Conservation (phyloP, 208 protist genomes). For the Leishmania tropica region DNA sequence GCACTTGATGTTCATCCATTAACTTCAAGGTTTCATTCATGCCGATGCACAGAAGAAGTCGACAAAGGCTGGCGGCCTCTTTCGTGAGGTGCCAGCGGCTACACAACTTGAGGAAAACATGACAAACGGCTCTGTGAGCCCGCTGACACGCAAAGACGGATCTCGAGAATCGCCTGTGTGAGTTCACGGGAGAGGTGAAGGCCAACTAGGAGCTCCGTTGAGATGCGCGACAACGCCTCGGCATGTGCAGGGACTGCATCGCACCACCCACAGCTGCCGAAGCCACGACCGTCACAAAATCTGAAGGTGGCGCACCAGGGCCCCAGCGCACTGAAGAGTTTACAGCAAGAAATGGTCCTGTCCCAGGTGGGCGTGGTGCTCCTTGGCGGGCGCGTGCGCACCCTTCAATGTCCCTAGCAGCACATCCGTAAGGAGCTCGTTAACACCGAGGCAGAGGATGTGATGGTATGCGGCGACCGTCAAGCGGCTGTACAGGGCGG, state of each 20-base stretch:
- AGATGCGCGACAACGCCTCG: constrained; percentile 17
- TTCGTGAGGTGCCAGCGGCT: constrained; percentile 15
- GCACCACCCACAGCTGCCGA: constrained; percentile 44
- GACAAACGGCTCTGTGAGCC: neutral
- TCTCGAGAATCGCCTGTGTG: constrained; percentile 26
- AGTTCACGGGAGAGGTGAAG: constrained; percentile 20
- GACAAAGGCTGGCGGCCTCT: constrained; percentile 32
- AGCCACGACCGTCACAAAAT: constrained; percentile 34
- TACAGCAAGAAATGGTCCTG: constrained; percentile 7
- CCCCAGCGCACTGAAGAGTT: constrained; percentile 22
- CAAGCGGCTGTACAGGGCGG: neutral
- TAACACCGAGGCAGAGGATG: constrained; percentile 14
- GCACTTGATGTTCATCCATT: constrained; percentile 8
- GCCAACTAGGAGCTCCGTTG: constrained; percentile 24
- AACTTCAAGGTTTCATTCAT: constrained; percentile 27
- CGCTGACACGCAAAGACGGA: constrained; percentile 16
- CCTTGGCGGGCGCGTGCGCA: constrained; percentile 12
- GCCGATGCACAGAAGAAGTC: constrained; percentile 40
- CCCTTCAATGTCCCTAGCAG: constrained; percentile 9
- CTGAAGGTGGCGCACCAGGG: constrained; percentile 60
- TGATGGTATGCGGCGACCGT: constrained; percentile 5
- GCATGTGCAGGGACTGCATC: constrained; percentile 17
- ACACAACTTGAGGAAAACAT: neutral
- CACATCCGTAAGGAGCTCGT: constrained; percentile 14
- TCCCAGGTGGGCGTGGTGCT: constrained; percentile 19